phyloP scores from a whole-genome alignment of 257 asterid species.

The Rhazya stricta region DNA sequence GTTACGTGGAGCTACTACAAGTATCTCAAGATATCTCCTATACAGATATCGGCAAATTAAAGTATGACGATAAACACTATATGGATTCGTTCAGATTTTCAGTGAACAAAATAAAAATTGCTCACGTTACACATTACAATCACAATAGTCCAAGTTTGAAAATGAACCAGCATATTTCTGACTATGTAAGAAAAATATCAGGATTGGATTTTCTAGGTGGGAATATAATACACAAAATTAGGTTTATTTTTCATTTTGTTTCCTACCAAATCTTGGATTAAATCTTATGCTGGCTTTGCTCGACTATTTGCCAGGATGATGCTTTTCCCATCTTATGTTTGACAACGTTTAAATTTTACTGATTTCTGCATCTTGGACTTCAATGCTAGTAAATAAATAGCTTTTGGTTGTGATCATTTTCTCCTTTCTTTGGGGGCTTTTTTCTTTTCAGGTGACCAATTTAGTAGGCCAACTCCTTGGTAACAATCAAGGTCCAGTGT shows the following conservation, averaged over 20 bases:
- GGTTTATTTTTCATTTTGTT: neutral
- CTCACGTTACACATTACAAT: neutral
- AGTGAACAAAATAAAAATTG: neutral
- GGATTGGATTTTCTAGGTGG: neutral
- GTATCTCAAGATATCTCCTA: neutral
- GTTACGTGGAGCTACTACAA: neutral
- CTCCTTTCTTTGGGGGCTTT: neutral
- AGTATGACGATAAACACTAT: no score
- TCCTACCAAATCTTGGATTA: neutral
- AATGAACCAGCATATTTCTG: neutral
- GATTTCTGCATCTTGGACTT: neutral
- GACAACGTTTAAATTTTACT: neutral
- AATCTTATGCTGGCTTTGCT: neutral
- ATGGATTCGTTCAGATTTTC: neutral
- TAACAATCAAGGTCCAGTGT: conserved; percentile 58
- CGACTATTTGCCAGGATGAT: neutral
- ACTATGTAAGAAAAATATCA: neutral
- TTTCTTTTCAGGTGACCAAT: conserved; percentile 70
- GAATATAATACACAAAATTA: neutral
- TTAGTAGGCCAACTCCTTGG: conserved; percentile 93
- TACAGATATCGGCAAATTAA: neutral
- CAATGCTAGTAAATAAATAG: neutral
- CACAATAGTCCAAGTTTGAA: neutral
- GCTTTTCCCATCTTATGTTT: neutral
- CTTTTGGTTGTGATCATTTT: neutral